phyloP scores from a whole-genome alignment of 2,329 filamentous ascomycete genomes.

The Scortechinia acanthostroma region DNA sequence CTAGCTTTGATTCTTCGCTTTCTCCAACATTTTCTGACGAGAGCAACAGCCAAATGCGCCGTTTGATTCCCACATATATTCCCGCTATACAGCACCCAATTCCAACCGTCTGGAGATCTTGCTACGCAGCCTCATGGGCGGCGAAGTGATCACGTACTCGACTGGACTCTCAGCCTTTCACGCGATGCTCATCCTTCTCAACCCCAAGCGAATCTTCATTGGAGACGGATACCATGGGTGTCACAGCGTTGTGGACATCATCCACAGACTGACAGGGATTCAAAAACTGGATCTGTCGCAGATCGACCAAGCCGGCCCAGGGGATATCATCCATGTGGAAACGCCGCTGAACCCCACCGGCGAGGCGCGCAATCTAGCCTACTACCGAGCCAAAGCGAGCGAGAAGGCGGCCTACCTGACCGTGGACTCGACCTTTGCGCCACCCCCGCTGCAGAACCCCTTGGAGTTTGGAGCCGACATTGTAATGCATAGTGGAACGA shows the following conservation, averaged over 20 bases:
- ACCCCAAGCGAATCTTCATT: slow-evolving; percentile 77
- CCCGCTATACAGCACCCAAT: slow-evolving; percentile 72
- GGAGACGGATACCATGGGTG: slow-evolving; percentile 87
- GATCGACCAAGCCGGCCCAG: no score
- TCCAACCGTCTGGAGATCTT: slow-evolving; percentile 79
- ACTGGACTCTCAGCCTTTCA: slow-evolving; percentile 86
- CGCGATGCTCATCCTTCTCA: slow-evolving; percentile 74
- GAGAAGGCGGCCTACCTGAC: slow-evolving; percentile 67
- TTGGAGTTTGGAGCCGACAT: slow-evolving; percentile 76
- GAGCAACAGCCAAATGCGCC: slow-evolving; percentile 34
- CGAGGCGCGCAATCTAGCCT: slow-evolving; percentile 65
- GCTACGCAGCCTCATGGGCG: slow-evolving; percentile 66
- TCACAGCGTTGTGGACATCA: slow-evolving; percentile 72
- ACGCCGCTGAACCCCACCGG: slow-evolving; percentile 90
- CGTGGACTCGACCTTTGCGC: slow-evolving; percentile 88
- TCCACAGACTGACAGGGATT: slow-evolving; percentile 70
- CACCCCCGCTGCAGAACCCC: slow-evolving; percentile 81
- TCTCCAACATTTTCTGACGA: slow-evolving; percentile 3
- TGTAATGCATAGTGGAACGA: slow-evolving; percentile 88
- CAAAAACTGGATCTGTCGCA: slow-evolving; percentile 16
- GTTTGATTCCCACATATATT: slow-evolving; percentile 71
- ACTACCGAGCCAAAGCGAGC: slow-evolving; percentile 69
- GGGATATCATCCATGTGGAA: slow-evolving; percentile 85
- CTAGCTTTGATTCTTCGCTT: background rate
- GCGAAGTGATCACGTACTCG: slow-evolving; percentile 67